These are phyloP conservation scores for Linum tenue DNA, from an alignment of 345 rosid genomes.

Conservation along the genomic window DNA sequence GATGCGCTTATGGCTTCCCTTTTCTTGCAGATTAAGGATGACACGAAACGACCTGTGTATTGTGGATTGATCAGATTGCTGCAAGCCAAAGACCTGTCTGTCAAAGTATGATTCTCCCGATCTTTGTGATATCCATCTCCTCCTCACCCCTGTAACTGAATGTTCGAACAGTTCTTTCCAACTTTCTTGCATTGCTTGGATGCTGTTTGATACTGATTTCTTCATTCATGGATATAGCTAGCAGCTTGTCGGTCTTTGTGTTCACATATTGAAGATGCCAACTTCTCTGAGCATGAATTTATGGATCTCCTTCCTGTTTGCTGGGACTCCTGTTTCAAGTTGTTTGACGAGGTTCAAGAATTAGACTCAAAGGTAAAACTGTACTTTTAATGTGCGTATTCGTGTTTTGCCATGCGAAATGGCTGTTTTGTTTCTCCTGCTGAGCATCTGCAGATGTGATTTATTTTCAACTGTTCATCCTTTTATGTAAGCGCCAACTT, in stretches of 20 bases:
- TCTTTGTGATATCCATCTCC: neutral
- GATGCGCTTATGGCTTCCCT: slow-evolving; percentile 11
- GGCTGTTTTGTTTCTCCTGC: neutral
- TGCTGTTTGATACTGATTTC: slow-evolving; percentile 24
- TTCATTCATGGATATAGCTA: slow-evolving; percentile 47
- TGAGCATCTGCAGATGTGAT: neutral
- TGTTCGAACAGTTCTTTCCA: neutral
- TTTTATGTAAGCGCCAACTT: neutral
- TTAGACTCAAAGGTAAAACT: slow-evolving; percentile 84
- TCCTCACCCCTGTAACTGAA: neutral
- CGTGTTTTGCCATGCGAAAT: neutral
- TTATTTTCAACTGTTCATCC: neutral
- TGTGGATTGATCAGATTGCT: slow-evolving; percentile 80
- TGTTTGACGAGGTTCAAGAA: slow-evolving; percentile 92
- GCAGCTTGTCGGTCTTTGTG: slow-evolving; percentile 96
- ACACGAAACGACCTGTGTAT: slow-evolving; percentile 81
- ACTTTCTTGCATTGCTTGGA: neutral
- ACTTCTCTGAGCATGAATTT: slow-evolving; percentile 65
- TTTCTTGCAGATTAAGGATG: slow-evolving; percentile 67
- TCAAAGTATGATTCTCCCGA: slow-evolving; percentile 48
- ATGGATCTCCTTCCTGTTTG: slow-evolving; percentile 83
- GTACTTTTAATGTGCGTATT: neutral
- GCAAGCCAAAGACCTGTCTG: slow-evolving; percentile 74
- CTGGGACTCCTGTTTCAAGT: slow-evolving; percentile 79
- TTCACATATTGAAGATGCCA: slow-evolving; percentile 88